phyloP scores from a whole-genome alignment of 495 filamentous ascomycete species.

The Aspergillus nidulans region DNA sequence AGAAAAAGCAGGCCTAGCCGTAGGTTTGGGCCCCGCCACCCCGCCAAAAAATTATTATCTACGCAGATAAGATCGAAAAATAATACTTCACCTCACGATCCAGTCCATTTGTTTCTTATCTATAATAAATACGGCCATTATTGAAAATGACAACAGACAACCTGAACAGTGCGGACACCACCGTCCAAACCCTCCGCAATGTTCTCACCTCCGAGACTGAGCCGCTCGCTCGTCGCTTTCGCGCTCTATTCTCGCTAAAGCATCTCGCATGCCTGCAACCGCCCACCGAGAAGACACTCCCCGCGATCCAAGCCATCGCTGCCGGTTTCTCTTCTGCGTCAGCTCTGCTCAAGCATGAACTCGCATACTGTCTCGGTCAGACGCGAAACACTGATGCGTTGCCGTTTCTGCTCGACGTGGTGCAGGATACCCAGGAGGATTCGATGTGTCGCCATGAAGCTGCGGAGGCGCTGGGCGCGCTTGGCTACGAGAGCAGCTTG shows the following conservation, averaged over 20 bases:
- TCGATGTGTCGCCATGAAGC: conserved; percentile 96
- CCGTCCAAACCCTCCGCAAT: conserved; percentile 61
- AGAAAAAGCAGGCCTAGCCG: conserved; percentile 15
- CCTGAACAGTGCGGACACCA: conserved; percentile 22
- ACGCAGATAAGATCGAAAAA: conserved; percentile 32
- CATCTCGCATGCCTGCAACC: conserved; percentile 72
- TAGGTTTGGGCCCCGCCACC: conserved; percentile 25
- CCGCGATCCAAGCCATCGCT: conserved; percentile 88
- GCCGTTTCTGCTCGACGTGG: conserved; percentile 66
- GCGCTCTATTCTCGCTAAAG: conserved; percentile 96
- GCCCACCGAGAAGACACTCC: conserved; percentile 55
- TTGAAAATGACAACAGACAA: conserved; percentile 16
- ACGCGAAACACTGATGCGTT: conserved; percentile 70
- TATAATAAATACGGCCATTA: not conserved
- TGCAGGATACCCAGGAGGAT: conserved; percentile 76
- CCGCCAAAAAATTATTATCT: conserved; percentile 33
- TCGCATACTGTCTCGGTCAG: conserved; percentile 96
- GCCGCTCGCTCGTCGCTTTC: conserved; percentile 85
- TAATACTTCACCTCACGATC: not conserved
- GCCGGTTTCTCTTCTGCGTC: conserved; percentile 81
- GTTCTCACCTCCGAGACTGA: conserved; percentile 72
- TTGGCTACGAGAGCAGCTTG: conserved; percentile 69
- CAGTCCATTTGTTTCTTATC: not conserved
- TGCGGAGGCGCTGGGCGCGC: conserved; percentile 87
- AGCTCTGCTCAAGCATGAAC: conserved; percentile 85